Evolutionary conservation across 495 filamentous ascomycete genomes (phyloP).

Genomic region (Penicilliopsis zonata): DNA sequence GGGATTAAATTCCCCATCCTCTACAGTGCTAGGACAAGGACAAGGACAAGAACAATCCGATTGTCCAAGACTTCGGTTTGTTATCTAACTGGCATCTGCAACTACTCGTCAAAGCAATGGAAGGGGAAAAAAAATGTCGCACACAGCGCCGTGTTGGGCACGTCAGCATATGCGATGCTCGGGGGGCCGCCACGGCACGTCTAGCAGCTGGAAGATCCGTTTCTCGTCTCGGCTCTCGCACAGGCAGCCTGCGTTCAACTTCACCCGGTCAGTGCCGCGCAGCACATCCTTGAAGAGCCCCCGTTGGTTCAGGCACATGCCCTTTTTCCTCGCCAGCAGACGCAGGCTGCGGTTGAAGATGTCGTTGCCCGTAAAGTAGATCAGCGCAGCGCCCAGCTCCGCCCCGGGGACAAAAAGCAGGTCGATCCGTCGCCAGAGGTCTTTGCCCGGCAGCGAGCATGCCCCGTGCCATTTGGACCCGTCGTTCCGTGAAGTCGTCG

Average conservation of each 20-base stretch:
- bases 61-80: too few relatives aligned
- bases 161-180: constrained; percentile 64
- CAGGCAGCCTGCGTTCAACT: constrained; percentile 60
- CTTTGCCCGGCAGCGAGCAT: constrained; percentile 45
- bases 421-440: constrained; percentile 73
- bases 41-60: too few relatives aligned
- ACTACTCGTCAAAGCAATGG: too few relatives aligned
- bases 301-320: constrained; percentile 76
- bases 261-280: constrained; percentile 43
- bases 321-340: constrained; percentile 70
- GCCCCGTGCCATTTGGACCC: constrained; percentile 86
- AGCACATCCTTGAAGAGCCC: constrained; percentile 70
- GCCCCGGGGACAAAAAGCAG: constrained; percentile 72
- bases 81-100: too few relatives aligned
- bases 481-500: constrained; percentile 25
- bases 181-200: constrained; percentile 79
- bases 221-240: constrained; percentile 69
- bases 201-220: constrained; percentile 75
- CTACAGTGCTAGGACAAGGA: too few relatives aligned
- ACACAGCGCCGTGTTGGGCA: not conserved
- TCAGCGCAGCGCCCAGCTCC: constrained; percentile 75
- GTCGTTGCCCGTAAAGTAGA: constrained; percentile 96
- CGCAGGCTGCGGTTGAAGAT: constrained; percentile 90
- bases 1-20: too few relatives aligned
- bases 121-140: not conserved